Conservation (phyloP, 768 basidiomycete species). For the Collybia sp. region DNA sequence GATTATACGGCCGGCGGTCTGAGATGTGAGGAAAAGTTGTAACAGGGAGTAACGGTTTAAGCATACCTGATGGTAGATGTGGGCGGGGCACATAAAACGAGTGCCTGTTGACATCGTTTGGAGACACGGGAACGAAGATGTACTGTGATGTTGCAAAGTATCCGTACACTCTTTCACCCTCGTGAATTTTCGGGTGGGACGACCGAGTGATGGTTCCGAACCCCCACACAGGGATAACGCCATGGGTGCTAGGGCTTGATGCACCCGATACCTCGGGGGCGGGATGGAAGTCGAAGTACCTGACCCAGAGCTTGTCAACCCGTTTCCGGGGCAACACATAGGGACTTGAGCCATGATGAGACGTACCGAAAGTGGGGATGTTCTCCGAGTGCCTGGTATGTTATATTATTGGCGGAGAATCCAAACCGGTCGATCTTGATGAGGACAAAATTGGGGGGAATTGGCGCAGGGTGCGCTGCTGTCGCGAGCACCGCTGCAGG, state of each 20-base stretch:
- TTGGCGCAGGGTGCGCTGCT: conserved; percentile 10
- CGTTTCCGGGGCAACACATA: not conserved
- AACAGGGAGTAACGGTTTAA: not conserved
- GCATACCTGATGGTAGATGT: conserved; percentile 54
- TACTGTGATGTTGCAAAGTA: conserved; percentile 58
- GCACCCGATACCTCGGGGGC: conserved; percentile 35
- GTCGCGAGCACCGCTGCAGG: conserved; percentile 17
- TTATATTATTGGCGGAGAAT: conserved; percentile 68
- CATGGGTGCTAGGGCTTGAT: conserved; percentile 44
- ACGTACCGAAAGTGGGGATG: conserved; percentile 42
- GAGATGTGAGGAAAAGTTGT: not conserved
- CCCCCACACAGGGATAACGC: conserved; percentile 70
- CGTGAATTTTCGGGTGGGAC: conserved; percentile 37
- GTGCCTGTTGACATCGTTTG: conserved; percentile 45
- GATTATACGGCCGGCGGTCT: conserved; percentile 69
- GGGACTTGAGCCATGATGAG: not conserved
- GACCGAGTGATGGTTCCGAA: conserved; percentile 56
- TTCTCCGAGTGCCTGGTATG: conserved; percentile 57
- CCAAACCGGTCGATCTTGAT: conserved; percentile 64
- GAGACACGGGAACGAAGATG: conserved; percentile 47
- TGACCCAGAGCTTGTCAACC: conserved; percentile 15
- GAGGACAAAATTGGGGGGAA: conserved; percentile 43
- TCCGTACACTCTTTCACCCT: conserved; percentile 63
- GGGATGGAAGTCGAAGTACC: conserved; percentile 66
- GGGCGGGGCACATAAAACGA: conserved; percentile 56